Evolutionary conservation across 2,329 filamentous ascomycete species (phyloP).

Genomic region (Hypomyces rosellus): DNA sequence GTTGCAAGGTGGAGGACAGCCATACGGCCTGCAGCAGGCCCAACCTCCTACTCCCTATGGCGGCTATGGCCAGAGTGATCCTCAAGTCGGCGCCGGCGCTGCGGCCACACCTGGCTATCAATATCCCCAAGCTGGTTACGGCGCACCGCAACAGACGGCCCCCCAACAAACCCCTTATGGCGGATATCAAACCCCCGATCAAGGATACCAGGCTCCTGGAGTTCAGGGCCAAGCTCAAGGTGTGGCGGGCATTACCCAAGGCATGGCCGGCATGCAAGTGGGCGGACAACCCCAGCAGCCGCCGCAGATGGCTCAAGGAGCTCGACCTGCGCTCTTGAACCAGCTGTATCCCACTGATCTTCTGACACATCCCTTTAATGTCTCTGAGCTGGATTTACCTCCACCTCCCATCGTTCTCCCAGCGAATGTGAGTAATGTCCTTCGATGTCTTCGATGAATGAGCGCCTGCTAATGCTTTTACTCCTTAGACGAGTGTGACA

Average conservation of each 20-base stretch:
- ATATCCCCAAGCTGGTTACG: constrained; percentile 36
- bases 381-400: constrained; percentile 82
- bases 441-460: neutral
- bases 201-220: constrained; percentile 55
- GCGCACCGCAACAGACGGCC: constrained; percentile 33
- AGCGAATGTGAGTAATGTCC: constrained; percentile 65
- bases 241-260: constrained; percentile 70
- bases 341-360: constrained; percentile 90
- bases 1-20: constrained; percentile 30
- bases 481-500: constrained; percentile 71
- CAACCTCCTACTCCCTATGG: constrained; percentile 48
- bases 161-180: constrained; percentile 33
- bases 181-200: constrained; percentile 43
- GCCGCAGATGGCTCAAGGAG: constrained; percentile 31
- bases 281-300: constrained; percentile 45
- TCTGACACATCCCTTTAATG: constrained; percentile 87
- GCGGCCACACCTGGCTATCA: constrained; percentile 33
- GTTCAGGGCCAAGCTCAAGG: constrained; percentile 34
- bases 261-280: constrained; percentile 81
- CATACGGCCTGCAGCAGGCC: constrained; percentile 41
- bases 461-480: constrained; percentile 31
- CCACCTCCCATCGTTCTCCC: constrained; percentile 88
- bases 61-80: constrained; percentile 50
- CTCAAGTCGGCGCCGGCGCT: constrained; percentile 31
- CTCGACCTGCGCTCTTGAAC: constrained; percentile 57